Evolutionary conservation across 345 rosid species (phyloP).

Genomic region (Turnera subulata): DNA sequence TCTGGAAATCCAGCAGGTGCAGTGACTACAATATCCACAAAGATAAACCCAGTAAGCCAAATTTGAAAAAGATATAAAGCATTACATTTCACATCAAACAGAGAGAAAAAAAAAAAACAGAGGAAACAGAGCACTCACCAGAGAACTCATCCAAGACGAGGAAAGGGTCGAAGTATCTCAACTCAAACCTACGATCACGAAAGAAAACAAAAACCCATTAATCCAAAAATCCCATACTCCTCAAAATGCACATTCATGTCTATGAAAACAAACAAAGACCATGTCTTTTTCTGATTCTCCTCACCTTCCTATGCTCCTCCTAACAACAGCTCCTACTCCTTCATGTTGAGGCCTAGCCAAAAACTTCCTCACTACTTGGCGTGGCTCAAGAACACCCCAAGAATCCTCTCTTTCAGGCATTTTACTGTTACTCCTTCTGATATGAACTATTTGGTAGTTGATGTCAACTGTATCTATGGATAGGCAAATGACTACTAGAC

Average conservation of each 20-base stretch:
- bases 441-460: not conserved
- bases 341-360: slow-evolving; percentile 86
- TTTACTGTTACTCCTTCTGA: not conserved
- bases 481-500: no score
- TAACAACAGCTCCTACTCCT: slow-evolving; percentile 82
- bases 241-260: not conserved
- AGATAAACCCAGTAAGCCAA: not conserved
- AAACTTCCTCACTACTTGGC: slow-evolving; percentile 63
- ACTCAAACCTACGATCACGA: slow-evolving; percentile 55
- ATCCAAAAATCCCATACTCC: slow-evolving; percentile 4
- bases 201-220: slow-evolving; percentile 15
- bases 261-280: not conserved
- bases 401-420: slow-evolving; percentile 12
- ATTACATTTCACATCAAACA: not conserved
- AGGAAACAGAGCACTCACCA: slow-evolving; percentile 37
- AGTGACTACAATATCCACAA: slow-evolving; percentile 45
- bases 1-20: slow-evolving; percentile 93
- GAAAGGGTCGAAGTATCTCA: slow-evolving; percentile 83
- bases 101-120: not conserved
- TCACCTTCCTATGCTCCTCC: slow-evolving; percentile 95
- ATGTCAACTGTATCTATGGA: no score
- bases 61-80: not conserved
- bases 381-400: slow-evolving; percentile 29
- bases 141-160: slow-evolving; percentile 86
- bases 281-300: not conserved